Evolutionary conservation across 179 eudicot genomes (phyloP), one percentile per base, ranked within the genome.

Genomic region (Silene coronaria): DNA sequence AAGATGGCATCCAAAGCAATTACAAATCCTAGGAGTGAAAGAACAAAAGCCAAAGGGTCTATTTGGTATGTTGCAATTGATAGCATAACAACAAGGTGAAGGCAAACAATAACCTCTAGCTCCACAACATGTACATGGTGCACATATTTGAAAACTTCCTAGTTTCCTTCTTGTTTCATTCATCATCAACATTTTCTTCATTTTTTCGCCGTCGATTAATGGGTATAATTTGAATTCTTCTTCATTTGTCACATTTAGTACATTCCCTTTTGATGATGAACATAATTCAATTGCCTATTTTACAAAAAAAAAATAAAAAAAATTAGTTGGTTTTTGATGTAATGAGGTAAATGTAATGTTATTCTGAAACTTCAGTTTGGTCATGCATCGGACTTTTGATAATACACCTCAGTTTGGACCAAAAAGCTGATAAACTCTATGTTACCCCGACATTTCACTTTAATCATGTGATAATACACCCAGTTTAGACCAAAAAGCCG

Each of bases 11-110:
- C 89, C 87, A 77, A 86, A 85, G 82, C 95, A 93, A 83, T 93
- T 88, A 82, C 98, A 91, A 58, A 95, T 85, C 77, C 82, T 88
- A 61, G 97, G 98, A 46, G 92, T 89, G 72, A 93, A 91, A 58
- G 98, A 85, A 71, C 97, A 93, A 79, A 87, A 93, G 11, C 97
- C 98, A 85, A 93, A 89, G 67, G 98, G 98, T 82, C 91, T 89
- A 84, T 93, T 91, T 75, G 98, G 98, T 5, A 93, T 89, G 82
- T 93, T 91, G 89, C 98, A 92, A 76, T 88, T 92, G 82, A 92
- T 92, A 22, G 97, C 92, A 86, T 92, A 92, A 76, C 97, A 91
- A 81, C 97, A 93, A 80, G 97, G 95, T 17, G 98, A 82, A 61
- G 91, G 97, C 70, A 89, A 75, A 74, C 98, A 93, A 78, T 84